These are phyloP conservation scores for Beauveria australis DNA, from an alignment of 2,329 filamentous ascomycete species.

Conservation along the genomic window DNA sequence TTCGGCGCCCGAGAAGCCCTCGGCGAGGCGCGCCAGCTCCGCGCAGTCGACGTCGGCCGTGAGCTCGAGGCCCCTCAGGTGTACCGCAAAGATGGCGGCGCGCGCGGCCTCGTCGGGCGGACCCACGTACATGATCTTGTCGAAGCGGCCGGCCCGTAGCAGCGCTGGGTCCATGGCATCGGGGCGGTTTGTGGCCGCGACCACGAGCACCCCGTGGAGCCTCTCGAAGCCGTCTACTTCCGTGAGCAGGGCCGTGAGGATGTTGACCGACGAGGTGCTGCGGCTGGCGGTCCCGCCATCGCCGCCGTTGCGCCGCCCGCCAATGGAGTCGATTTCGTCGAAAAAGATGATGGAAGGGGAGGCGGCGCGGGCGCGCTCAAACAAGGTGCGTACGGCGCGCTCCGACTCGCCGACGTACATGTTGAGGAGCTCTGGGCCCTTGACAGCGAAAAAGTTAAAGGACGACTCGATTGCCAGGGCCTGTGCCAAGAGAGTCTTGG, in stretches of 20 bases:
- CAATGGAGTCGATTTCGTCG: constrained; percentile 90
- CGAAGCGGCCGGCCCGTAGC: constrained; percentile 77
- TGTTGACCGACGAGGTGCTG: constrained; percentile 55
- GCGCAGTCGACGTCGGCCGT: constrained; percentile 56
- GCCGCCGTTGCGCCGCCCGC: constrained; percentile 41
- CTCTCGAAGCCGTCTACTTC: constrained; percentile 95
- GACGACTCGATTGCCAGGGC: constrained; percentile 84
- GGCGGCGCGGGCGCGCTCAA: constrained; percentile 76
- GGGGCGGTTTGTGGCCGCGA: constrained; percentile 87
- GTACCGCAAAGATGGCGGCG: constrained; percentile 65
- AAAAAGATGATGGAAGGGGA: constrained; percentile 93
- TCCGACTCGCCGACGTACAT: constrained; percentile 98
- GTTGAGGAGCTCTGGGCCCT: constrained; percentile 85
- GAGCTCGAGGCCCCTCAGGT: constrained; percentile 53
- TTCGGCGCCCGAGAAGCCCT: constrained; percentile 82
- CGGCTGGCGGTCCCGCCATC: constrained; percentile 28
- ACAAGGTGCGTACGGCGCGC: constrained; percentile 74
- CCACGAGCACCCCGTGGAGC: constrained; percentile 72
- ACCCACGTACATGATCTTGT: constrained; percentile 77
- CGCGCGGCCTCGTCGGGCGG: constrained; percentile 68
- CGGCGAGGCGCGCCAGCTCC: constrained; percentile 53
- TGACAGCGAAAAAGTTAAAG: constrained; percentile 90
- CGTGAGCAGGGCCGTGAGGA: constrained; percentile 80
- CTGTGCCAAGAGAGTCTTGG: constrained; percentile 87
- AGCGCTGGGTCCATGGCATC: constrained; percentile 80